Evolutionary conservation across 2,329 filamentous ascomycete species (phyloP).

Genomic region (Hortaea werneckii): DNA sequence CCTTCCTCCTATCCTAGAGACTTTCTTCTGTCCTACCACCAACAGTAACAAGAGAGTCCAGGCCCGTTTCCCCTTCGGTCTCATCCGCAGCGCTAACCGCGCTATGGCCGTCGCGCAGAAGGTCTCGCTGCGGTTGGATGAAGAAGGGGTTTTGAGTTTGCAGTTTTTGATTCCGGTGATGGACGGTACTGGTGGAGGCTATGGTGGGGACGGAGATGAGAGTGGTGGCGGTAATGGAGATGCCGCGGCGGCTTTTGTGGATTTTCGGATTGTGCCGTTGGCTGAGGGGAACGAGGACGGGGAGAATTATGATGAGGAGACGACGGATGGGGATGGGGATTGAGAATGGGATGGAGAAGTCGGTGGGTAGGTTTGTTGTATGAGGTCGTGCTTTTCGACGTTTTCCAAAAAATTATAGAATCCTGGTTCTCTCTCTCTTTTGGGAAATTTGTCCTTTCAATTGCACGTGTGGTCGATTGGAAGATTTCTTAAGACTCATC

Average conservation of each 20-base stretch:
- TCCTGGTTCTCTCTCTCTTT: too few relatives aligned
- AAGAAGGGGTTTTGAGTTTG: slow-evolving; percentile 80
- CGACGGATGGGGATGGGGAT: too few relatives aligned
- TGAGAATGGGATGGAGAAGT: too few relatives aligned
- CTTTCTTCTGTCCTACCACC: slow-evolving; percentile 53
- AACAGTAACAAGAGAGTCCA: slow-evolving; percentile 46
- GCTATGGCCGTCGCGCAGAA: slow-evolving; percentile 93
- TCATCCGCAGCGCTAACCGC: slow-evolving; percentile 73
- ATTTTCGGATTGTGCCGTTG: slow-evolving; percentile 73
- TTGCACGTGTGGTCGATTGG: too few relatives aligned
- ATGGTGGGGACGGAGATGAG: too few relatives aligned
- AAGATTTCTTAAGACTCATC: too few relatives aligned
- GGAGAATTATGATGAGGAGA: too few relatives aligned
- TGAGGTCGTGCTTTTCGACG: too few relatives aligned
- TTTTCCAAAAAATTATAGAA: too few relatives aligned
- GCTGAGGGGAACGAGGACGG: slow-evolving; percentile 49
- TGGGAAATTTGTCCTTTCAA: too few relatives aligned
- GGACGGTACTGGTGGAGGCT: slow-evolving; percentile 4
- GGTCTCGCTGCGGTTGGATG: slow-evolving; percentile 80
- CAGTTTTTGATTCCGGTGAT: slow-evolving; percentile 95
- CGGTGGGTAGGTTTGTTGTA: too few relatives aligned
- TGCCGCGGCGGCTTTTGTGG: slow-evolving; percentile 56
- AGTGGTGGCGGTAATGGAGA: slow-evolving; percentile 10
- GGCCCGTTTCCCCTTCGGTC: slow-evolving; percentile 75
- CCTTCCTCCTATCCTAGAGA: slow-evolving; percentile 62